Conservation (phyloP, 2,329 filamentous ascomycete species). For the Tolypocladium capitatum region DNA sequence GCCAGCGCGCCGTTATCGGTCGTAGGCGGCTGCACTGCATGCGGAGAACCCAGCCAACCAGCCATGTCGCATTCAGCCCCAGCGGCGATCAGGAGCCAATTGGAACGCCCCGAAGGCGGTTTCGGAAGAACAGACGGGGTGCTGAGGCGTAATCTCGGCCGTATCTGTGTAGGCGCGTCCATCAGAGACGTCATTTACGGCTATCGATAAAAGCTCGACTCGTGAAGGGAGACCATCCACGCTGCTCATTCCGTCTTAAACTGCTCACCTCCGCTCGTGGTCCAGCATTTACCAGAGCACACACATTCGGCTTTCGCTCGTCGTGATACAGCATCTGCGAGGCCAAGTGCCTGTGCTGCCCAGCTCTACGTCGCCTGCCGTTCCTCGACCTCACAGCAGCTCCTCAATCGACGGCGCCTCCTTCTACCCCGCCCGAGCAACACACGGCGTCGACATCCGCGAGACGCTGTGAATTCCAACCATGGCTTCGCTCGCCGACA, state of each 20-base stretch:
- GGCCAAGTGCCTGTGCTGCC: neutral
- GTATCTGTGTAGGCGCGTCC: neutral
- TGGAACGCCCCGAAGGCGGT: neutral
- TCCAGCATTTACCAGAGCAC: neutral
- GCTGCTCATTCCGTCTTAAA: neutral
- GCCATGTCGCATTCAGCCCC: neutral
- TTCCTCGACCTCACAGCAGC: neutral
- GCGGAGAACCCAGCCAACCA: neutral
- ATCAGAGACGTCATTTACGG: neutral
- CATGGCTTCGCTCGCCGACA: constrained; percentile 1
- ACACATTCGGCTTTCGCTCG: neutral
- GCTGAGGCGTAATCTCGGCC: neutral
- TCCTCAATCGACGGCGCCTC: neutral
- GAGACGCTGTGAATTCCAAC: neutral
- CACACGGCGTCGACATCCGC: neutral
- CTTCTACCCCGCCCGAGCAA: neutral
- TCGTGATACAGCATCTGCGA: neutral
- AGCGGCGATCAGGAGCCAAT: neutral
- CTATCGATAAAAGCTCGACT: constrained; percentile 2
- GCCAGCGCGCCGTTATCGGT: neutral
- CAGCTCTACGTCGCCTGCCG: neutral
- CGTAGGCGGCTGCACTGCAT: neutral
- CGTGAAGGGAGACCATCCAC: neutral
- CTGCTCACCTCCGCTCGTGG: neutral
- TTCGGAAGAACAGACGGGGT: neutral